Evolutionary conservation across 805 yeast genomes (phyloP).

Genomic region (Metschnikowia lunata): DNA sequence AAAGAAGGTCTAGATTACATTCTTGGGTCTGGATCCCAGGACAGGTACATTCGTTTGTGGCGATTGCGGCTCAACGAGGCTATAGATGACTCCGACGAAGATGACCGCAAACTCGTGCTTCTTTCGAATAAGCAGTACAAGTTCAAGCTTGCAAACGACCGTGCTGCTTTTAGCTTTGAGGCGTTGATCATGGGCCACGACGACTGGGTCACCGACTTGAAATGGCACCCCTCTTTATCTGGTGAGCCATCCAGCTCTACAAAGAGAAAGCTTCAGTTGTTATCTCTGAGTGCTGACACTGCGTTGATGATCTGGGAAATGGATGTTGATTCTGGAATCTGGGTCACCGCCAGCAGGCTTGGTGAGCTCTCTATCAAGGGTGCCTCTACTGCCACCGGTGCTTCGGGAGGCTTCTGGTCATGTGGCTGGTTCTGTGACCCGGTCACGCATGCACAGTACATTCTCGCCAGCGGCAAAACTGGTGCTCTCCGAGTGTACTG

Average conservation of each 20-base stretch:
- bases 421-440: constrained; percentile 58
- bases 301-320: constrained; percentile 93
- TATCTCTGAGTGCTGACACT: constrained; percentile 90
- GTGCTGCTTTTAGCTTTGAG: constrained; percentile 71
- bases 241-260: neutral
- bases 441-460: constrained; percentile 32
- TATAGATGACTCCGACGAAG: constrained; percentile 57
- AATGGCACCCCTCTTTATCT: constrained; percentile 61
- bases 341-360: constrained; percentile 76
- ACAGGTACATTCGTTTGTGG: constrained; percentile 89
- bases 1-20: constrained; percentile 49
- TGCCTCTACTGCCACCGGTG: constrained; percentile 97
- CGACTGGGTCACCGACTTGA: constrained; percentile 87
- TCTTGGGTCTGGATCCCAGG: constrained; percentile 90
- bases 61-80: constrained; percentile 53
- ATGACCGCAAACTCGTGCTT: constrained; percentile 45
- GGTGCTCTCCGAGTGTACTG: constrained; percentile 88
- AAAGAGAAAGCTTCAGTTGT: constrained; percentile 44
- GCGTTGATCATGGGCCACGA: constrained; percentile 97
- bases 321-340: constrained; percentile 78
- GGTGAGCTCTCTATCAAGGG: constrained; percentile 96
- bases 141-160: constrained; percentile 35
- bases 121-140: constrained; percentile 71
- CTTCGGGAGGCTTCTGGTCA: constrained; percentile 66
- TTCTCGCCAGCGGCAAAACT: constrained; percentile 82